Percentiles rank a stretch among this genome's conserved stretches.
phyloP scores from a whole-genome alignment of 306 rosid genomes.

The Fragaria nilgerrensis region DNA sequence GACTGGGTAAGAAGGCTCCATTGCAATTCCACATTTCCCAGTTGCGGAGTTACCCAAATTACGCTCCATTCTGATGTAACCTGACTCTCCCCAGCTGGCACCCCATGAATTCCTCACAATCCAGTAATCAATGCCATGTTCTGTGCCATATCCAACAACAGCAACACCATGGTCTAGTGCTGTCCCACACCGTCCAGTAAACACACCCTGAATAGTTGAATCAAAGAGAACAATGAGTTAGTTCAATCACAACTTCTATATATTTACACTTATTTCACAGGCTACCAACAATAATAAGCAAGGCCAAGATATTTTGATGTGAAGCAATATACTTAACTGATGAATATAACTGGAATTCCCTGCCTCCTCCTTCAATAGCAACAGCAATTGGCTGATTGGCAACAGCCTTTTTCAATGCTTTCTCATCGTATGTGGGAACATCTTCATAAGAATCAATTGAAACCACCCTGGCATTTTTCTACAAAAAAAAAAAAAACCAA shows the following conservation, averaged over 20 bases:
- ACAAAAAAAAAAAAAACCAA: conserved; percentile 9
- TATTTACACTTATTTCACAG: not conserved
- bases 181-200: conserved; percentile 72
- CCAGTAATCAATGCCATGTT: conserved; percentile 75
- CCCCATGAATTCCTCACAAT: conserved; percentile 89
- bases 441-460: conserved; percentile 64
- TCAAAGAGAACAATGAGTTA: not conserved
- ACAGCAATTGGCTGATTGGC: conserved; percentile 76
- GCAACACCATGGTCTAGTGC: conserved; percentile 74
- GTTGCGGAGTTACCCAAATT: conserved; percentile 27
- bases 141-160: conserved; percentile 80
- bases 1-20: conserved; percentile 68
- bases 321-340: conserved; percentile 49
- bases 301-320: not conserved
- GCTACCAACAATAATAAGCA: not conserved
- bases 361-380: conserved; percentile 87
- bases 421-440: conserved; percentile 58
- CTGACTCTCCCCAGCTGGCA: conserved; percentile 68
- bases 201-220: conserved; percentile 56
- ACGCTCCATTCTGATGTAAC: conserved; percentile 81
- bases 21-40: conserved; percentile 81
- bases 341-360: conserved; percentile 68
- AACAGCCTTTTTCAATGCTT: conserved; percentile 65
- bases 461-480: conserved; percentile 81
- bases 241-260: not conserved